A percentile compares a stretch with the other conserved stretches of the same genome.
These are phyloP conservation scores for Aphelidium insulamus DNA, from an alignment of 371 early-diverging fungal genomes.

Conservation along the genomic window DNA sequence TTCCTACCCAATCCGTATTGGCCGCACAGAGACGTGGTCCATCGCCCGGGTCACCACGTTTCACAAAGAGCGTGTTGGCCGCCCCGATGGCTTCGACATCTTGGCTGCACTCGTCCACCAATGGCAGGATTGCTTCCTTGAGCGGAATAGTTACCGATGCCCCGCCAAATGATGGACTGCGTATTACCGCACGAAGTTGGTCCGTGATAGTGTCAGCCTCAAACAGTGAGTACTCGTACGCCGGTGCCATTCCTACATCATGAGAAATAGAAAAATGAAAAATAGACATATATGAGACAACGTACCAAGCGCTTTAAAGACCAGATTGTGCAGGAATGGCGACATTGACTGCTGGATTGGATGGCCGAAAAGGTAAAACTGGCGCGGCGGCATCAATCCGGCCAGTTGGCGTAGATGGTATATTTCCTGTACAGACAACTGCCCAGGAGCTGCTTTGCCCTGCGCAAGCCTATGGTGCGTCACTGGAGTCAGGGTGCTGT, in stretches of 20 bases:
- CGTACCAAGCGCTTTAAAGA: slow-evolving; percentile 59
- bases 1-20: slow-evolving; percentile 88
- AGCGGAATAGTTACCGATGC: slow-evolving; percentile 87
- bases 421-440: slow-evolving; percentile 66
- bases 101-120: slow-evolving; percentile 40
- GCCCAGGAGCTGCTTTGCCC: slow-evolving; percentile 86
- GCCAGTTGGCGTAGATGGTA: slow-evolving; percentile 35
- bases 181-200: slow-evolving; percentile 26
- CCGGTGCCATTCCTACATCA: too few relatives aligned
- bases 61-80: slow-evolving; percentile 61
- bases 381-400: slow-evolving; percentile 39
- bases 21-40: too few relatives aligned
- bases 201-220: slow-evolving; percentile 40
- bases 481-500: slow-evolving; percentile 70
- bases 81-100: slow-evolving; percentile 72
- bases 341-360: slow-evolving; percentile 78
- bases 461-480: slow-evolving; percentile 58
- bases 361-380: slow-evolving; percentile 70
- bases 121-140: slow-evolving; percentile 56
- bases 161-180: slow-evolving; percentile 60
- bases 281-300: too few relatives aligned
- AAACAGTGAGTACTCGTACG: slow-evolving; percentile 44
- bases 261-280: too few relatives aligned
- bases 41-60: too few relatives aligned
- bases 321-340: slow-evolving; percentile 78